Conservation (phyloP, 495 filamentous ascomycete species). For the Penicillium nucicola region DNA sequence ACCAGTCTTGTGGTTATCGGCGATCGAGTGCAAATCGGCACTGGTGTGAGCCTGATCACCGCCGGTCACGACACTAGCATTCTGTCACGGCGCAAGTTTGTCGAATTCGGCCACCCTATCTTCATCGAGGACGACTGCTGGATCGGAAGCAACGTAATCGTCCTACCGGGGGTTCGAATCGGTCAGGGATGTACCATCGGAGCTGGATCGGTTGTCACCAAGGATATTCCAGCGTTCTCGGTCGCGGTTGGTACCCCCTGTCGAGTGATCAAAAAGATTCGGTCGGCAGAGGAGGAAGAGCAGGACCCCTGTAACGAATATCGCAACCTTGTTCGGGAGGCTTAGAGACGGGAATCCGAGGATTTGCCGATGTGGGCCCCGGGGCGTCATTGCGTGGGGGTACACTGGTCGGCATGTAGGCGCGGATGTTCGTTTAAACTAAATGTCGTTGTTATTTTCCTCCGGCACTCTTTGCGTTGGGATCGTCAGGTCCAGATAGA, state of each 20-base stretch:
- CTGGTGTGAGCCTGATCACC: constrained; percentile 65
- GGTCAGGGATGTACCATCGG: constrained; percentile 45
- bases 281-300: constrained; percentile 19
- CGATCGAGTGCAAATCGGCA: constrained; percentile 69
- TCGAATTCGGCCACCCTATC: constrained; percentile 71
- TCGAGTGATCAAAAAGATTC: constrained; percentile 20
- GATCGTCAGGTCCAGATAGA: too few relatives aligned
- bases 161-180: constrained; percentile 68
- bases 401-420: too few relatives aligned
- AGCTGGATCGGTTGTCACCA: constrained; percentile 46
- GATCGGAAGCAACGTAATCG: constrained; percentile 70
- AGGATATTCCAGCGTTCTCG: constrained; percentile 40
- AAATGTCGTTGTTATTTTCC: too few relatives aligned
- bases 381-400: too few relatives aligned
- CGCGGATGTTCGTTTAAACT: too few relatives aligned
- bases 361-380: not conserved
- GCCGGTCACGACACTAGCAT: constrained; percentile 68
- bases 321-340: constrained; percentile 8
- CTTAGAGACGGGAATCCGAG: not conserved
- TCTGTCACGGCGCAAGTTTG: constrained; percentile 66
- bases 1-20: constrained; percentile 73
- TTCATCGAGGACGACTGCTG: constrained; percentile 80
- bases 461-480: too few relatives aligned
- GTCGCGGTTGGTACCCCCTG: constrained; percentile 39
- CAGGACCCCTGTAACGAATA: constrained; percentile 17